Conservation (phyloP, 1,139 yeast genomes). For the Saccharomyces hybrid region DNA sequence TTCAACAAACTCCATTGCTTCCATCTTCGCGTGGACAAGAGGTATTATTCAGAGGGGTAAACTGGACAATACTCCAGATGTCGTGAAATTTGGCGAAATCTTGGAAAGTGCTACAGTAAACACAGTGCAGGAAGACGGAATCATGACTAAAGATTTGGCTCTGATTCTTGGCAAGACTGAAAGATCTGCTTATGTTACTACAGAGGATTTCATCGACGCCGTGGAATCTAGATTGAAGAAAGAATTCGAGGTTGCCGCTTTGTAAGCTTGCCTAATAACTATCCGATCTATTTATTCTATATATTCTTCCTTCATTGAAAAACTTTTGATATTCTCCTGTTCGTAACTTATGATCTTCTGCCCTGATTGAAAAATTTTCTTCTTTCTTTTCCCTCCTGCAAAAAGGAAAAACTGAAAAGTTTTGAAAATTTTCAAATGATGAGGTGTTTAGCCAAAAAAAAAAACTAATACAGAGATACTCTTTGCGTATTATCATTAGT, state of each 20-base stretch:
- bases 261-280: too few species aligned
- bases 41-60: constrained; percentile 88
- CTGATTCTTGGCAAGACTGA: constrained; percentile 80
- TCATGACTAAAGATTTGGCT: constrained; percentile 95
- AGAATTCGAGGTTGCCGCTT: constrained; percentile 11
- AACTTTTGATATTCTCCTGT: too few species aligned
- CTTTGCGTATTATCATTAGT: too few species aligned
- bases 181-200: constrained; percentile 71
- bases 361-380: not conserved
- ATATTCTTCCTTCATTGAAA: too few species aligned
- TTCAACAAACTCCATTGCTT: constrained; percentile 95
- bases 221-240: constrained; percentile 48
- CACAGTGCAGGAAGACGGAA: constrained; percentile 76
- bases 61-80: constrained; percentile 79
- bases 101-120: constrained; percentile 80
- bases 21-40: constrained; percentile 94
- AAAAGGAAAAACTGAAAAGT: not conserved
- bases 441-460: not conserved
- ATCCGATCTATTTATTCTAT: not conserved
- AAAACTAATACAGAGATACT: not conserved
- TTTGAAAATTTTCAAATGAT: not conserved
- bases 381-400: not conserved
- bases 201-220: constrained; percentile 84
- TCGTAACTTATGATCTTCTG: not conserved
- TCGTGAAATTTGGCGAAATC: constrained; percentile 64